These are phyloP conservation scores for Aquilaria yunnanensis DNA, from an alignment of 345 rosid genomes.

Conservation along the genomic window DNA sequence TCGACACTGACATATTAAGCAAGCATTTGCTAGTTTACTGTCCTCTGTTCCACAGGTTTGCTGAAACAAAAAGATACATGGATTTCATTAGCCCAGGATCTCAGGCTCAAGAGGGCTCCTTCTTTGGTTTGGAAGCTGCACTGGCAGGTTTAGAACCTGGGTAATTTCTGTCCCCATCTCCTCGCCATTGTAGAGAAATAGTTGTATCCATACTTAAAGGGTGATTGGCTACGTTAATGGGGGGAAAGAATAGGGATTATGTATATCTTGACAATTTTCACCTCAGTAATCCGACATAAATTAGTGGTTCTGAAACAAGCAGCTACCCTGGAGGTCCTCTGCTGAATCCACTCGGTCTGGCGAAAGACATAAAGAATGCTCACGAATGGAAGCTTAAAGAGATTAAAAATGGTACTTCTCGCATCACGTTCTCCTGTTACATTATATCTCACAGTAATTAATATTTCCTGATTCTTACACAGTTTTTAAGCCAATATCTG, in stretches of 20 bases:
- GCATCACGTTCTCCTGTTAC: background rate
- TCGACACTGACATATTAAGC: background rate
- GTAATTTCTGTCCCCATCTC: slow-evolving; percentile 24
- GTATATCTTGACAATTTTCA: too few species aligned
- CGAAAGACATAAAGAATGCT: slow-evolving; percentile 68
- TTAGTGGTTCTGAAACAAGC: slow-evolving; percentile 3
- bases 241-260: too few species aligned
- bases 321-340: slow-evolving; percentile 97
- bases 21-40: background rate
- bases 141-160: slow-evolving; percentile 87
- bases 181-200: background rate
- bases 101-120: slow-evolving; percentile 71
- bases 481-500: background rate
- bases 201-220: background rate
- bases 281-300: background rate
- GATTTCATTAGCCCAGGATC: slow-evolving; percentile 82
- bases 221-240: background rate
- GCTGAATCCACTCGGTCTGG: slow-evolving; percentile 84
- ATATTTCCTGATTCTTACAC: background rate
- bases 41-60: slow-evolving; percentile 39
- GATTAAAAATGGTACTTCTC: slow-evolving; percentile 68
- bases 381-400: slow-evolving; percentile 83
- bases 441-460: background rate
- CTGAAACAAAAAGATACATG: slow-evolving; percentile 86
- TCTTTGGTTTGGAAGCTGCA: slow-evolving; percentile 82